Evolutionary conservation across 306 rosid genomes (phyloP).

Genomic region (Sphenostylis stenocarpa): DNA sequence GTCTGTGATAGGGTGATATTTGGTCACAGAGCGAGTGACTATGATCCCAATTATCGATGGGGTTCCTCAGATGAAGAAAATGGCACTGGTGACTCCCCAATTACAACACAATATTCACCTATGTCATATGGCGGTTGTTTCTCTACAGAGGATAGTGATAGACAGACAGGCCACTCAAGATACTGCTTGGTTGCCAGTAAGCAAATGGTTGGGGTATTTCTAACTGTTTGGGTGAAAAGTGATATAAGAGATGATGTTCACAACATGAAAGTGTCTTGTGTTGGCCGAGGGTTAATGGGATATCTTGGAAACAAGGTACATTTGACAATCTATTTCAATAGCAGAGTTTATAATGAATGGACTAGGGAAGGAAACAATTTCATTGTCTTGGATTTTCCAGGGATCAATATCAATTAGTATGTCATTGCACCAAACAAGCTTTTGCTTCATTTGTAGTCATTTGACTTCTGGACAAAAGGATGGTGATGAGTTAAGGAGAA

Average conservation of each 20-base stretch:
- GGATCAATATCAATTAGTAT: slow-evolving; percentile 92
- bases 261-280: slow-evolving; percentile 85
- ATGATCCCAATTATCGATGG: slow-evolving; percentile 65
- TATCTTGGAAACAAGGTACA: slow-evolving; percentile 91
- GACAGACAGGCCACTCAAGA: slow-evolving; percentile 63
- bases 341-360: slow-evolving; percentile 19
- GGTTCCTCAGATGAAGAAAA: slow-evolving; percentile 84
- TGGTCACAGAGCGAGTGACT: slow-evolving; percentile 68
- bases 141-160: slow-evolving; percentile 66
- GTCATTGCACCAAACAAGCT: slow-evolving; percentile 90
- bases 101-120: slow-evolving; percentile 62
- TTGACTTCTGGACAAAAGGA: slow-evolving; percentile 94
- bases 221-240: slow-evolving; percentile 78
- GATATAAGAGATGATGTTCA: slow-evolving; percentile 70
- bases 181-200: slow-evolving; percentile 85
- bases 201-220: slow-evolving; percentile 91
- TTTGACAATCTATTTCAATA: slow-evolving; percentile 16
- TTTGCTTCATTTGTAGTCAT: slow-evolving; percentile 94
- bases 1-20: slow-evolving; percentile 76
- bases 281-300: slow-evolving; percentile 94
- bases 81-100: slow-evolving; percentile 66
- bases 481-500: slow-evolving; percentile 86
- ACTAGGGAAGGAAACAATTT: slow-evolving; percentile 25
- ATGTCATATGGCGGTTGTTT: slow-evolving; percentile 46
- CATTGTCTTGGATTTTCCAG: slow-evolving; percentile 57